Evolutionary conservation across 1,284 basidiomycete genomes (phyloP).

Genomic region (Apiotrichum laibachii): DNA sequence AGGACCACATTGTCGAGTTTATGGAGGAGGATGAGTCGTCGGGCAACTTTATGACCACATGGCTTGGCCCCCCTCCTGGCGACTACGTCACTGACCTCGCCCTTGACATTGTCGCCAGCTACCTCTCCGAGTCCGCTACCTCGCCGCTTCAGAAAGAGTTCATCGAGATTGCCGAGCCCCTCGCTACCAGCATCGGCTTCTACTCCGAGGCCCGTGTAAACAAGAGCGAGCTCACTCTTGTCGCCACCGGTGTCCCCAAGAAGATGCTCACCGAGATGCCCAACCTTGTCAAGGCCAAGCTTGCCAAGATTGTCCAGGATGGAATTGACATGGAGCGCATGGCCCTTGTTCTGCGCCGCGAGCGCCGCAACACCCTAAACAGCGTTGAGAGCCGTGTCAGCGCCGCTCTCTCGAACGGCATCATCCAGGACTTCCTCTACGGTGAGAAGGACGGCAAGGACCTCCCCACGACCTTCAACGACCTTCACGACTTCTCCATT

Average conservation of each 20-base stretch:
- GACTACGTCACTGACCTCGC: conserved; percentile 78
- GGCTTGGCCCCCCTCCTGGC: conserved; percentile 72
- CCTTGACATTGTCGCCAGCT: conserved; percentile 78
- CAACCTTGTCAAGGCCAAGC: conserved; percentile 65
- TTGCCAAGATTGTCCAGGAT: conserved; percentile 64
- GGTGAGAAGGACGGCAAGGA: conserved; percentile 80
- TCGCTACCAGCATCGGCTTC: conserved; percentile 85
- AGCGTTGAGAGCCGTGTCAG: conserved; percentile 46
- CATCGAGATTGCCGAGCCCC: conserved; percentile 84
- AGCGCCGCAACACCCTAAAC: conserved; percentile 67
- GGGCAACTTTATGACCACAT: conserved; percentile 79
- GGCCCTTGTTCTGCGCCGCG: conserved; percentile 78
- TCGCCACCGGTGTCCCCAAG: conserved; percentile 78
- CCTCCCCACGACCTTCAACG: conserved; percentile 70
- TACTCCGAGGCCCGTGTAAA: conserved; percentile 74
- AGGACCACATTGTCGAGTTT: conserved; percentile 72
- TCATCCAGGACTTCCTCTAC: conserved; percentile 86
- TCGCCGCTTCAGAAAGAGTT: conserved; percentile 91
- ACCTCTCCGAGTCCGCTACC: conserved; percentile 84
- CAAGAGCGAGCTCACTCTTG: conserved; percentile 69
- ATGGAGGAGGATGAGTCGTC: conserved; percentile 97
- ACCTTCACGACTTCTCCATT: conserved; percentile 68
- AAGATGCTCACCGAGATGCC: conserved; percentile 74
- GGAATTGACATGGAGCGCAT: conserved; percentile 92
- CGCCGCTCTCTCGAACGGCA: conserved; percentile 51